A percentile compares a stretch with the other conserved stretches of the same genome.
Conservation (phyloP, 2,329 filamentous ascomycete species). For the Whalleya microplaca region DNA sequence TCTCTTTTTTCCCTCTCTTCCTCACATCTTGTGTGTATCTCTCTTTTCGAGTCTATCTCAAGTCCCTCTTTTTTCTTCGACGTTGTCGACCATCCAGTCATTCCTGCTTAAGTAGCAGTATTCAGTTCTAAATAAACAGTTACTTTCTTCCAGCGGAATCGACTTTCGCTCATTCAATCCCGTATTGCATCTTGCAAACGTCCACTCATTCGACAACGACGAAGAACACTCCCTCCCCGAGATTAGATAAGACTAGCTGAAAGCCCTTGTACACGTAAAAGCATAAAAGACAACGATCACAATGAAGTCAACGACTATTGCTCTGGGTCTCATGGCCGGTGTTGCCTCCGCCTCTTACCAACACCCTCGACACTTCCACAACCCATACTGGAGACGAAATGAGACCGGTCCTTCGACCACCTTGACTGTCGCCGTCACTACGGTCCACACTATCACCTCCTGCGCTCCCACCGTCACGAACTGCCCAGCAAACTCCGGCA, state of each 20-base stretch:
- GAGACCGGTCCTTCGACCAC: constrained; percentile 35
- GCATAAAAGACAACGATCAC: constrained; percentile 20
- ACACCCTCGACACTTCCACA: constrained; percentile 38
- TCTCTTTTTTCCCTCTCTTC: constrained; percentile 29
- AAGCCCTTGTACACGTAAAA: constrained; percentile 6
- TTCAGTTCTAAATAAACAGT: constrained; percentile 32
- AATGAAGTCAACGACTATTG: constrained; percentile 41
- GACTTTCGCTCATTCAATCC: constrained; percentile 41
- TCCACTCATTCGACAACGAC: constrained; percentile 38
- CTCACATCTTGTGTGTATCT: constrained; percentile 33
- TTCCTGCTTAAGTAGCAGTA: constrained; percentile 34
- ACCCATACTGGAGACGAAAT: constrained; percentile 34
- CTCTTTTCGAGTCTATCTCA: constrained; percentile 37
- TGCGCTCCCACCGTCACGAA: constrained; percentile 40
- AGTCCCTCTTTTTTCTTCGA: constrained; percentile 39
- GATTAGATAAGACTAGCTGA: constrained; percentile 26
- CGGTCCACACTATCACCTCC: constrained; percentile 37
- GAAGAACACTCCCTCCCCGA: constrained; percentile 34
- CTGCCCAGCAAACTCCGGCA: constrained; percentile 35
- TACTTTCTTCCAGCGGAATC: constrained; percentile 37
- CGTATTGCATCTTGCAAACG: constrained; percentile 35
- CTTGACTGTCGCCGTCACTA: constrained; percentile 37
- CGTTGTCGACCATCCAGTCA: constrained; percentile 35
- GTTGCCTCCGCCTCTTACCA: constrained; percentile 36
- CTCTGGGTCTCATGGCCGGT: constrained; percentile 38